Evolutionary conservation across 352 stramenopile species (phyloP).

Genomic region (Phytophthora megakarya): DNA sequence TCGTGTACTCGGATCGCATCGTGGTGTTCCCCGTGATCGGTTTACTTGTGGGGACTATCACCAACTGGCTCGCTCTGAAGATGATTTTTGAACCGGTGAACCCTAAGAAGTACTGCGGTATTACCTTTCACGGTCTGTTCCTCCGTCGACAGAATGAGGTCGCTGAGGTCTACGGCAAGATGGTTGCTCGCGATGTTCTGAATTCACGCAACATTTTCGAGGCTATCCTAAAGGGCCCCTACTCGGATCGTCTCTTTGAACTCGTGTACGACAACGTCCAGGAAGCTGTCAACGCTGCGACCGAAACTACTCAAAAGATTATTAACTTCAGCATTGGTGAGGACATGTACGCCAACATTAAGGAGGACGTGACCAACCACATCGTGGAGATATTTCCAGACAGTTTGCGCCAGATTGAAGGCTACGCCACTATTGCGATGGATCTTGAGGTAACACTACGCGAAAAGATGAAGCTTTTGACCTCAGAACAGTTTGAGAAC

Average conservation of each 20-base stretch:
- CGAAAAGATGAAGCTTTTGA: slow-evolving; percentile 92
- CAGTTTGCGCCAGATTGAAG: slow-evolving; percentile 90
- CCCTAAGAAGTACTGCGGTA: slow-evolving; percentile 81
- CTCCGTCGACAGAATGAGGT: slow-evolving; percentile 93
- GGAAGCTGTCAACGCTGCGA: slow-evolving; percentile 80
- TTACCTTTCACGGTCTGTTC: slow-evolving; percentile 96
- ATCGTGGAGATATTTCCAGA: slow-evolving; percentile 89
- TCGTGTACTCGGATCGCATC: slow-evolving; percentile 78
- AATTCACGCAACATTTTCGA: slow-evolving; percentile 91
- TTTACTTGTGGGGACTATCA: slow-evolving; percentile 95
- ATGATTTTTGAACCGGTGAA: slow-evolving; percentile 94
- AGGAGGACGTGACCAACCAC: slow-evolving; percentile 88
- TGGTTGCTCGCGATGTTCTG: slow-evolving; percentile 86
- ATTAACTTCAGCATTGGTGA: slow-evolving; percentile 86
- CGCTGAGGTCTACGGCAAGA: slow-evolving; percentile 84
- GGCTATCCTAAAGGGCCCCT: slow-evolving; percentile 87
- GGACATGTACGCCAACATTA: slow-evolving; percentile 86
- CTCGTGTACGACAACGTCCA: slow-evolving; percentile 90
- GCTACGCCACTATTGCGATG: slow-evolving; percentile 93
- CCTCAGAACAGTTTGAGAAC: slow-evolving; percentile 93
- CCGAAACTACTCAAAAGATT: slow-evolving; percentile 77
- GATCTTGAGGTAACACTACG: slow-evolving; percentile 91
- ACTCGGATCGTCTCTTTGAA: slow-evolving; percentile 86
- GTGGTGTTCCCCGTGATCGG: slow-evolving; percentile 93
- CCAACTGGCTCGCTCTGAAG: slow-evolving; percentile 96